These are phyloP conservation scores for Furcasterigmium sp. DNA, from an alignment of 2,329 filamentous ascomycete genomes.

Conservation along the genomic window DNA sequence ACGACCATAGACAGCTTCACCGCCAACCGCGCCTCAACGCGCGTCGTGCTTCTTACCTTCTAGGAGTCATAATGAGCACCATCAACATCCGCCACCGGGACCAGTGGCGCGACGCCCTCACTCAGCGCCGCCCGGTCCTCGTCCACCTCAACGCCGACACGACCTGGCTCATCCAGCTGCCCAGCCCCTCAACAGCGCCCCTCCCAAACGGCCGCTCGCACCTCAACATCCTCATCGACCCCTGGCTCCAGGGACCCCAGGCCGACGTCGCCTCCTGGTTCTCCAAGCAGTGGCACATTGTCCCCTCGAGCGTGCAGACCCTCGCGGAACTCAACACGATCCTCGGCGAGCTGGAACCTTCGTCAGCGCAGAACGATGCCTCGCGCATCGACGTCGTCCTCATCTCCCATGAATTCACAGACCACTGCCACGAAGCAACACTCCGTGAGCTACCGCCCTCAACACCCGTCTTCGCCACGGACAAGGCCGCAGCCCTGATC, in stretches of 20 bases:
- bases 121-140: constrained; percentile 34
- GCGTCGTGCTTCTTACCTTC: not conserved
- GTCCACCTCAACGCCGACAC: constrained; percentile 64
- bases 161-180: constrained; percentile 61
- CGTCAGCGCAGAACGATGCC: constrained; percentile 5
- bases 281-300: constrained; percentile 58
- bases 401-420: constrained; percentile 63
- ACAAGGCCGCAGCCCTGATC: constrained; percentile 52
- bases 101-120: constrained; percentile 5
- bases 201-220: constrained; percentile 41
- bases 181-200: constrained; percentile 39
- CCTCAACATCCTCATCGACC: constrained; percentile 62
- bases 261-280: constrained; percentile 61
- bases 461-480: constrained; percentile 55
- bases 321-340: constrained; percentile 50
- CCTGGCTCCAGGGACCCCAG: constrained; percentile 59
- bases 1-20: not conserved
- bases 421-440: constrained; percentile 61
- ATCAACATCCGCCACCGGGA: constrained; percentile 6
- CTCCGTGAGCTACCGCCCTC: constrained; percentile 45
- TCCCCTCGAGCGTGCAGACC: constrained; percentile 45
- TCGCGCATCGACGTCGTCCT: constrained; percentile 51
- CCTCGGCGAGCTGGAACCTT: constrained; percentile 41
- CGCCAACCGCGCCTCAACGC: not conserved
- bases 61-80: not conserved